Evolutionary conservation across 768 basidiomycete genomes (phyloP).

Genomic region (Arthromyces matolae): DNA sequence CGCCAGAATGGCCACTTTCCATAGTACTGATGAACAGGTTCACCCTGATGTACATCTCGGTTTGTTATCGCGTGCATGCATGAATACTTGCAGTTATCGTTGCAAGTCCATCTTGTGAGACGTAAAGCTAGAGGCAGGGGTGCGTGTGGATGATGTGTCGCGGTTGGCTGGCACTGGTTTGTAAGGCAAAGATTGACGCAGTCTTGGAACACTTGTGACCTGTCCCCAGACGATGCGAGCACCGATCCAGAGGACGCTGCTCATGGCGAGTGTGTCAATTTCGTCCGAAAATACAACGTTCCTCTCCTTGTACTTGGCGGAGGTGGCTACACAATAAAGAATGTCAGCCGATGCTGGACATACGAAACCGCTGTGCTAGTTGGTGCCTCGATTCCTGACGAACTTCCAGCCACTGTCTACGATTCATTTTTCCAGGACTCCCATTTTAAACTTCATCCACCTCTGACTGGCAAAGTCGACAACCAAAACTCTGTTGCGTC

Average conservation of each 20-base stretch:
- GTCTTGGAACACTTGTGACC: constrained; percentile 44
- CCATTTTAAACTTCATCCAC: constrained; percentile 90
- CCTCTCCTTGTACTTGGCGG: constrained; percentile 92
- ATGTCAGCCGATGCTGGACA: constrained; percentile 98
- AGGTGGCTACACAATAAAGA: constrained; percentile 95
- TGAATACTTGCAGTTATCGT: constrained; percentile 81
- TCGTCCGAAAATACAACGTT: constrained; percentile 88
- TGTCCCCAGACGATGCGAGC: constrained; percentile 62
- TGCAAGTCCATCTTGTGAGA: constrained; percentile 82
- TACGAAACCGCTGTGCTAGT: constrained; percentile 96
- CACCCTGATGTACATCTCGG: constrained; percentile 39
- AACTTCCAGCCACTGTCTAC: constrained; percentile 85
- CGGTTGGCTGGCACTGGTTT: constrained; percentile 35
- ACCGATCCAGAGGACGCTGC: constrained; percentile 46
- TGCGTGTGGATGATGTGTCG: too few relatives aligned
- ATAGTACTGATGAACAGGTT: constrained; percentile 69
- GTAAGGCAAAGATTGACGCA: constrained; percentile 47
- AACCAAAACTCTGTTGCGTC: constrained; percentile 86
- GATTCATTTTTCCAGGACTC: constrained; percentile 91
- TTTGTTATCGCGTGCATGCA: constrained; percentile 84
- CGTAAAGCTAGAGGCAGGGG: constrained; percentile 51
- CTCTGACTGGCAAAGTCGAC: constrained; percentile 85
- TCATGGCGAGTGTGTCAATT: constrained; percentile 97
- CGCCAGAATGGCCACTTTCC: constrained; percentile 99
- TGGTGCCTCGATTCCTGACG: constrained; percentile 77